Evolutionary conservation across 805 yeast species (phyloP).

Genomic region (Candida nonsorbophila): DNA sequence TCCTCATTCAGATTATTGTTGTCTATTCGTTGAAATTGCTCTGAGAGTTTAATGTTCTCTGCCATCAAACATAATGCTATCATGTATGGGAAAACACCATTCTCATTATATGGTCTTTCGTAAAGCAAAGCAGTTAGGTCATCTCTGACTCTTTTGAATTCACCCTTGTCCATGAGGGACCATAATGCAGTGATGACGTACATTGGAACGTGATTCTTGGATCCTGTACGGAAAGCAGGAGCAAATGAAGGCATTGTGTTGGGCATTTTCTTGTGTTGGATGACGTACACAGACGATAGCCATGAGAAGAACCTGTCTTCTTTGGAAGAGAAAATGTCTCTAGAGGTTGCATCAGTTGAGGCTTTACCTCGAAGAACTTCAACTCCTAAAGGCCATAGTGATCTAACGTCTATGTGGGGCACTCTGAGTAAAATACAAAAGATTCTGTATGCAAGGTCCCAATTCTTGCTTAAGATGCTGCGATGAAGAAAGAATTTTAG

Average conservation of each 20-base stretch:
- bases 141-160: slow-evolving; percentile 27
- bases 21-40: slow-evolving; percentile 5
- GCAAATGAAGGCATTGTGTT: slow-evolving; percentile 13
- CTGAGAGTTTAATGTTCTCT: slow-evolving; percentile 16
- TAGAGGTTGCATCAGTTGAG: slow-evolving; percentile 2
- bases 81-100: slow-evolving; percentile 37
- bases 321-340: slow-evolving; percentile 3
- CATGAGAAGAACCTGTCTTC: slow-evolving; percentile 30
- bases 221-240: slow-evolving; percentile 36
- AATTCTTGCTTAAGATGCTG: slow-evolving; percentile 42
- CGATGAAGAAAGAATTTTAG: slow-evolving; percentile 45
- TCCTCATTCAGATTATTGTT: slow-evolving; percentile 2
- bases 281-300: slow-evolving; percentile 24
- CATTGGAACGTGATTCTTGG: slow-evolving; percentile 35
- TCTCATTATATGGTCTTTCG: slow-evolving; percentile 37
- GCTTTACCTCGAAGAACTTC: slow-evolving; percentile 38
- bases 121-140: slow-evolving; percentile 31
- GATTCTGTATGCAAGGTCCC: slow-evolving; percentile 52
- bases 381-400: slow-evolving; percentile 61
- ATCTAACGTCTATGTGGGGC: slow-evolving; percentile 46
- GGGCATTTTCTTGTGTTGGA: slow-evolving; percentile 7
- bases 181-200: slow-evolving; percentile 38
- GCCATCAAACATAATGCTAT: slow-evolving; percentile 22
- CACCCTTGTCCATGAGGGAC: slow-evolving; percentile 33
- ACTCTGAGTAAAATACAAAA: slow-evolving; percentile 46